Conservation (phyloP, 2,329 filamentous ascomycete genomes). For the Fusarium sp. region DNA sequence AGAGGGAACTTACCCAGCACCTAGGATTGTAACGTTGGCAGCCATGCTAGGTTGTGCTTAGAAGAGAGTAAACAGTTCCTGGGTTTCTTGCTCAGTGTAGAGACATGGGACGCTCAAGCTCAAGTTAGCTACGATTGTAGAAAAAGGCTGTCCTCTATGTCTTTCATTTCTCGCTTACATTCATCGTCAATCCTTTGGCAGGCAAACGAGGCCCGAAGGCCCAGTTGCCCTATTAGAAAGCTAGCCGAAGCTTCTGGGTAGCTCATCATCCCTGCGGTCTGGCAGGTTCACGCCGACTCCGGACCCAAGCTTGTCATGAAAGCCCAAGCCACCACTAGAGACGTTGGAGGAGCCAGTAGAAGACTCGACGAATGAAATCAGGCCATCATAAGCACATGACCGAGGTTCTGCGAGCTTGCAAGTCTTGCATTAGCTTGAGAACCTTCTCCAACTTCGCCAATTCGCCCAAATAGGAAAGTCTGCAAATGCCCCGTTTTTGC, state of each 20-base stretch:
- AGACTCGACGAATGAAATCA: not conserved
- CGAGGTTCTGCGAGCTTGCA: not conserved
- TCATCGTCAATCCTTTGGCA: no score
- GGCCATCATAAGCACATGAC: not conserved
- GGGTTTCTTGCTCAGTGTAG: no score
- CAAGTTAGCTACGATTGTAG: no score
- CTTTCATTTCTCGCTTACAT: no score
- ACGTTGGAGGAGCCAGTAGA: not conserved
- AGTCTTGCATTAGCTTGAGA: not conserved
- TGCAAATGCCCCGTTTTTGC: not conserved
- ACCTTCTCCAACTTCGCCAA: slow-evolving; percentile 1
- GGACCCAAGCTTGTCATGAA: not conserved
- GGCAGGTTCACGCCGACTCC: not conserved
- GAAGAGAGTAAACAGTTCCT: no score
- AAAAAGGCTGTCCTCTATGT: no score
- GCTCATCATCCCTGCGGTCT: no score
- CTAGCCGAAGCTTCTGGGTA: no score
- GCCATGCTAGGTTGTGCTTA: not conserved
- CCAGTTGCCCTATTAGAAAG: no score
- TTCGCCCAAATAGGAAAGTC: not conserved
- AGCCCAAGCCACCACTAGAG: not conserved
- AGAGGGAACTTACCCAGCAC: not conserved
- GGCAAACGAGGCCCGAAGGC: no score
- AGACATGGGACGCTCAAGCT: no score
- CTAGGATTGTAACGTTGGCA: not conserved